Conservation (phyloP, 2,329 filamentous ascomycete species). For the Fusarium transvaalense region DNA sequence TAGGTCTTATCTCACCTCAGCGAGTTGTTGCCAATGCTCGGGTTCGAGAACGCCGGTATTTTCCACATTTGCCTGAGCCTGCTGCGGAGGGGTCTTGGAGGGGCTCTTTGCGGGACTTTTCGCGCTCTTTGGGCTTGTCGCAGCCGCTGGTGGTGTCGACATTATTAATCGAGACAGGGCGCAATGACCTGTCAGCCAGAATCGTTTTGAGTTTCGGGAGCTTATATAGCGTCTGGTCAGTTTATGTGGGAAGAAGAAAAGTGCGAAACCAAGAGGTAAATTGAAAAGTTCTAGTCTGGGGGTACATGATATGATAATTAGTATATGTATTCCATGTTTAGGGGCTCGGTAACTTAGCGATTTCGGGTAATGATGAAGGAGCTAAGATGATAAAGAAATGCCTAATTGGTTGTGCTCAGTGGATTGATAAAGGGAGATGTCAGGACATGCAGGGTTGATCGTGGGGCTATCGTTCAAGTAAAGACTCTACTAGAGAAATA, state of each 20-base stretch:
- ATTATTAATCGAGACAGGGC: background rate
- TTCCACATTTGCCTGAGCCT: background rate
- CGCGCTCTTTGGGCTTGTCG: constrained; percentile 16
- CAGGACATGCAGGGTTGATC: background rate
- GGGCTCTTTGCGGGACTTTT: constrained; percentile 16
- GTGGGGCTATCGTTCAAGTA: too few relatives aligned
- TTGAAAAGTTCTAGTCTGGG: background rate
- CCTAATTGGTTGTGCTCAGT: background rate
- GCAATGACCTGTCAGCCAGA: too few relatives aligned
- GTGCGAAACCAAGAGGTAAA: background rate
- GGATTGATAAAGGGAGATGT: background rate
- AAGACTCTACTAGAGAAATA: too few relatives aligned
- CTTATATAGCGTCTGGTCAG: background rate
- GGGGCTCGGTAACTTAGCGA: background rate
- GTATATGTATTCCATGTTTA: background rate
- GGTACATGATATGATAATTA: background rate
- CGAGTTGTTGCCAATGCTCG: constrained; percentile 23
- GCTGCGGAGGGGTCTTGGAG: constrained; percentile 1
- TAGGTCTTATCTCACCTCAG: constrained; percentile 5
- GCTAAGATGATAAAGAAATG: background rate
- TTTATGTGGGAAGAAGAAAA: background rate
- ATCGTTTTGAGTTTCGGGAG: background rate
- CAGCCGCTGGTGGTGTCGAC: constrained; percentile 22
- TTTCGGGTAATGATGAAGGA: background rate
- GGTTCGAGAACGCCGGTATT: constrained; percentile 9